A percentile compares a stretch with the other conserved stretches of the same genome.
Conservation (phyloP, 306 rosid species). For the Castanopsis chinensis region DNA sequence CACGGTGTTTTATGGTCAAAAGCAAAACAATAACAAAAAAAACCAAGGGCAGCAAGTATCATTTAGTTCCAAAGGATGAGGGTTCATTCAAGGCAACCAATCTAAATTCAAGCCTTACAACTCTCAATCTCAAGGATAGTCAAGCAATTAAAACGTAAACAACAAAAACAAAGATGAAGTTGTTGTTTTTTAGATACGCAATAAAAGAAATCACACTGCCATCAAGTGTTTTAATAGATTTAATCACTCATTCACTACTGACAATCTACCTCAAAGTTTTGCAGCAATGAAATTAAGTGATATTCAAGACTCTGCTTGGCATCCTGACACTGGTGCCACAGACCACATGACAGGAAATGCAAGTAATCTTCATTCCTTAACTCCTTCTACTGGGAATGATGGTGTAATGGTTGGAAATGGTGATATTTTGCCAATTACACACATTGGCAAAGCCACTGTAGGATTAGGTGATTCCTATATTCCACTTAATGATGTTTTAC, state of each 20-base stretch:
- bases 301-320: not conserved
- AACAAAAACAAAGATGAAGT: not conserved
- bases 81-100: too few relatives aligned
- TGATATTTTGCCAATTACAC: too few relatives aligned
- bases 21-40: too few relatives aligned
- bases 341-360: not conserved
- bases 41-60: too few relatives aligned
- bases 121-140: not conserved
- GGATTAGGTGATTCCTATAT: too few relatives aligned
- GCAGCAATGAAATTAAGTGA: not conserved
- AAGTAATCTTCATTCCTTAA: not conserved
- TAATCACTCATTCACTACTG: not conserved
- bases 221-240: not conserved
- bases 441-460: too few relatives aligned
- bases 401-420: too few relatives aligned
- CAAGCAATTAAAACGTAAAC: too few relatives aligned
- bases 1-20: too few relatives aligned
- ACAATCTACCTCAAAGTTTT: not conserved
- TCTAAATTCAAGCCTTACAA: too few relatives aligned
- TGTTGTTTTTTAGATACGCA: not conserved
- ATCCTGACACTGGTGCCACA: not conserved
- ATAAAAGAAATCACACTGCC: not conserved
- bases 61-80: too few relatives aligned
- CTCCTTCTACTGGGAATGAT: not conserved
- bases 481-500: too few relatives aligned